phyloP scores from a whole-genome alignment of 495 filamentous ascomycete genomes.

The Halenospora varia region DNA sequence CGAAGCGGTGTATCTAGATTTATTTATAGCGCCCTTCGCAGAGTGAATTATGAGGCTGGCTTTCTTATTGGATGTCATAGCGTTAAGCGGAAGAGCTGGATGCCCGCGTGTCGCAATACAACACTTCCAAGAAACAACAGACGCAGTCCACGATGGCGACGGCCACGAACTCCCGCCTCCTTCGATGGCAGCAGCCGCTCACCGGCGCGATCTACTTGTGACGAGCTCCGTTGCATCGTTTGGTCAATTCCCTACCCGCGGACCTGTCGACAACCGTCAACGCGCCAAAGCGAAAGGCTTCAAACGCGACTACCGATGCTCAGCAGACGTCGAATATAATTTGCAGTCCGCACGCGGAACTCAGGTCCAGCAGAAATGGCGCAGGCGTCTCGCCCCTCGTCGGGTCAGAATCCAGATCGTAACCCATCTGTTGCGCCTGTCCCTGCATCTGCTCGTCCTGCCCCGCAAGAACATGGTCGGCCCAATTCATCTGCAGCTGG shows the following conservation, averaged over 20 bases:
- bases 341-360: not conserved
- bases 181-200: constrained; percentile 25
- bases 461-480: constrained; percentile 9
- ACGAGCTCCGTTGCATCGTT: constrained; percentile 16
- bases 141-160: constrained; percentile 19
- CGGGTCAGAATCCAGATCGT: constrained; percentile 17
- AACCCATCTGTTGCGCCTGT: constrained; percentile 7
- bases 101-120: constrained; percentile 5
- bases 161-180: constrained; percentile 4
- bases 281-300: not conserved
- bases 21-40: not conserved
- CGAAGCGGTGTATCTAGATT: not conserved
- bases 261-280: constrained; percentile 8
- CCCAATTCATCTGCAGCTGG: constrained; percentile 20
- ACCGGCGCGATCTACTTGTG: constrained; percentile 11
- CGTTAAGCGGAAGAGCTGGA: constrained; percentile 5
- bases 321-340: not conserved
- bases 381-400: constrained; percentile 17
- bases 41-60: not conserved
- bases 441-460: constrained; percentile 1
- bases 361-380: constrained; percentile 12
- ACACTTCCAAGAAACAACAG: constrained; percentile 12
- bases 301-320: constrained; percentile 9
- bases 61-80: not conserved
- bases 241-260: constrained; percentile 14